Base-by-base conservation (phyloP, 495 filamentous ascomycete genomes). In the Podospora sp. region DNA sequence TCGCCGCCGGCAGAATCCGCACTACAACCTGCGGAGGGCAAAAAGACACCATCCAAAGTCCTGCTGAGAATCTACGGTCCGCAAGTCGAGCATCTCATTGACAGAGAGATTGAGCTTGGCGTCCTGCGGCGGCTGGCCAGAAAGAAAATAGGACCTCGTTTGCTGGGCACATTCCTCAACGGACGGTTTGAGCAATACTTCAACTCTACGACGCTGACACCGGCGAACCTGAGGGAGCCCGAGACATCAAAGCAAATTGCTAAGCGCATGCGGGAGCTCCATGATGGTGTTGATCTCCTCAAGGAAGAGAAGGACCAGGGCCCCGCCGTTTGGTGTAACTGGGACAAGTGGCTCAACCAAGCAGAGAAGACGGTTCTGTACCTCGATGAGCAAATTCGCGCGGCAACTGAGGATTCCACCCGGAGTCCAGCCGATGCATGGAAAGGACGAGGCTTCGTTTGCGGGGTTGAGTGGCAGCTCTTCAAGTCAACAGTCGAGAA, bases 181-280 rank as follows among this genome's bases (percentile, higher is more conserved):
- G 95, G 95, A n/a, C 89, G 95, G 21, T 98, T 99, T 69, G 95
- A 99, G 77, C 89, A 98, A 77, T 97, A 89, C 75, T 90, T 95
- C 71, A 85, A 97, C 72, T 92, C 96, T 0, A 82, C 84, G 22
- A 88, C 95, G 1, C 81, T 99, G 33, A 94, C 89, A 0, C 82
- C 89, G 2, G 79, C 85, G 11, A 92, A 97, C 73, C 79, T 99
- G 60, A 89, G 92, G 24, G 85, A 89, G 60, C 90, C 93, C 1
- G 90, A 90, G 33, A 97, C 91, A 0, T 94, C 91, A 46, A 91
- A 86, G 71, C 91, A 97, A 70, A 98, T 99, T 75, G 94, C 95
- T n/a, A 99, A 98, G 82, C 89, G 95, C 49, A 96, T 99, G 92
- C 84, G 93, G 66, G 95, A 99, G 78, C 83, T 99, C 22, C 95